Base-by-base conservation (phyloP, 164 flowering plant species). In the Chimonanthus praecox region DNA sequence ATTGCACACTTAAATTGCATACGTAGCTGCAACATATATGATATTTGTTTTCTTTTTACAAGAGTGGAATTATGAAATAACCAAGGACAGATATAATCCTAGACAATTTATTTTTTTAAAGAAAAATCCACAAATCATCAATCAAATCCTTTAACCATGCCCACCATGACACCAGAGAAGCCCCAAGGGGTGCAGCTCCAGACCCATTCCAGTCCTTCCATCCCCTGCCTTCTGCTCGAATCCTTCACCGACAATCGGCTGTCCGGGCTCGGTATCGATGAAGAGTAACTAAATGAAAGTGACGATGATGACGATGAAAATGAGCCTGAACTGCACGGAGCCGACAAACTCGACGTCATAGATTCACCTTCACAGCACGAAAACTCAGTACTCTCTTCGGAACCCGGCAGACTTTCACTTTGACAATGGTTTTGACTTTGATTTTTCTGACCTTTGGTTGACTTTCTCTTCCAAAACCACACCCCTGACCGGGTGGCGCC, bases 401-500 rank as follows among this genome's bases (percentile, higher is more conserved):
- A 15, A 48, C 70, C 44, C 9, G 21, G 6, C 21, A 47, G 70
- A 3, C 50, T 68, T 65, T 65, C 47, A n/a, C 6, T 62, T n/a
- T 62, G 65, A 44, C 68, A 9, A 0, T 0, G 48, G 44, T 47
- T 65, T 13, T 68, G 51, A 68, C 70, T 47, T 2, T 5, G 21
- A 47, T 50, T 68, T 6, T 48, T 46, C 7, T n/a, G 54, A 68
- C 3, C 47, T 43, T 68, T 47, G n/a, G 3, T 20, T 6, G 44
- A 5, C 70, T 68, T 68, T 54, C 18, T 68, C 70, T 15, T 68
- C 70, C 70, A 6, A 68, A 15, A 68, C 51, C 50, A n/a, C 13
- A 47, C 33, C 43, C 11, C 48, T 6, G 11, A 18, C 50, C 18
- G 11, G 43, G 6, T 68, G 4, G 58, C 47, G 43, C 13, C 70